Conservation (phyloP, 345 rosid genomes). For the Pelargonium nanum region DNA sequence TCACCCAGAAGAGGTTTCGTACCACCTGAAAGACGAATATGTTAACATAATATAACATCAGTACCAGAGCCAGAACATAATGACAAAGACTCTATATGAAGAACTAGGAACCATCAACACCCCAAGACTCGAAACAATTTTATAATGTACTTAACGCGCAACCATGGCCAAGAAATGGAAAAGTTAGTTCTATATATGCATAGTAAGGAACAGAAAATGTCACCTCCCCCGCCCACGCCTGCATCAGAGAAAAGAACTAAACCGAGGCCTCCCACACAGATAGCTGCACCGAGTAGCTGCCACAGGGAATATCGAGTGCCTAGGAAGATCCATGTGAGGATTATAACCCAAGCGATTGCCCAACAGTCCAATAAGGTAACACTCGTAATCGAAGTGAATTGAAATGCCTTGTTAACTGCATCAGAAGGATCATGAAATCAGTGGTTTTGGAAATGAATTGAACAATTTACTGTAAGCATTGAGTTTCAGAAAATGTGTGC, state of each 20-base stretch:
- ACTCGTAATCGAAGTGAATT: constrained; percentile 67
- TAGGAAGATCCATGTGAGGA: constrained; percentile 58
- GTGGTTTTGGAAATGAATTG: too few relatives aligned
- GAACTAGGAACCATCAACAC: not conserved
- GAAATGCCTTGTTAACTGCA: constrained; percentile 77
- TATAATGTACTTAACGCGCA: too few relatives aligned
- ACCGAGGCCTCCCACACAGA: constrained; percentile 63
- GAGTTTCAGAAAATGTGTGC: not conserved
- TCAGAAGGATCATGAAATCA: not conserved
- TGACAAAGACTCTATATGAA: not conserved
- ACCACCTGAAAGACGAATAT: constrained; percentile 26
- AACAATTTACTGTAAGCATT: too few relatives aligned
- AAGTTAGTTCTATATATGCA: not conserved
- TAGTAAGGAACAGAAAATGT: not conserved
- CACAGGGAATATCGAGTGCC: constrained; percentile 53
- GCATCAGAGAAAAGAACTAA: constrained; percentile 74
- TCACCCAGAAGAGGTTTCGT: constrained; percentile 41
- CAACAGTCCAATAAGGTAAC: constrained; percentile 78
- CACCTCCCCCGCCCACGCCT: constrained; percentile 48
- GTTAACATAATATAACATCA: not conserved
- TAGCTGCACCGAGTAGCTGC: constrained; percentile 52
- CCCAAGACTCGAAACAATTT: not conserved
- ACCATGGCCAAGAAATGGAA: too few relatives aligned
- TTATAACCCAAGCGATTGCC: constrained; percentile 63
- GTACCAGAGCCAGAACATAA: not conserved